Evolutionary conservation across 2,329 filamentous ascomycete species (phyloP).

Genomic region (Stemphylium beticola): DNA sequence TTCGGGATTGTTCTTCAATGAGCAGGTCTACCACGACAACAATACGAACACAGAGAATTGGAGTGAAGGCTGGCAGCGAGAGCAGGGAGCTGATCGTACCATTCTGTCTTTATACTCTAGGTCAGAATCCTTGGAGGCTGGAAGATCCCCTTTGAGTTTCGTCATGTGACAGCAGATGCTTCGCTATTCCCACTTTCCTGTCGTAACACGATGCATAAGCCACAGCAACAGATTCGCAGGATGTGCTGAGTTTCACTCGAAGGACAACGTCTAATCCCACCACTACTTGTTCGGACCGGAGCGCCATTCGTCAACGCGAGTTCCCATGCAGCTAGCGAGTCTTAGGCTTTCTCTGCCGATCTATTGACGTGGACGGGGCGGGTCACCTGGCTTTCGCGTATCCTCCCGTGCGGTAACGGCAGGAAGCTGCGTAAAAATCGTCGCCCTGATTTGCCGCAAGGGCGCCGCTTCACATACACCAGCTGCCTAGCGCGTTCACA

Average conservation of each 20-base stretch:
- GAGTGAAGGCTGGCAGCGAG: background rate
- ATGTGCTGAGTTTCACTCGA: slow-evolving; percentile 20
- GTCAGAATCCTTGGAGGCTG: slow-evolving; percentile 11
- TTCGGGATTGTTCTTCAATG: slow-evolving; percentile 2
- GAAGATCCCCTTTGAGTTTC: slow-evolving; percentile 9
- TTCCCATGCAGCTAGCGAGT: slow-evolving; percentile 25
- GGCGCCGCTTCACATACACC: slow-evolving; percentile 19
- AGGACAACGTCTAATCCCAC: slow-evolving; percentile 18
- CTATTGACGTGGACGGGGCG: slow-evolving; percentile 22
- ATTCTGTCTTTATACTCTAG: slow-evolving; percentile 29
- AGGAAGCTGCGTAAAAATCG: slow-evolving; percentile 16
- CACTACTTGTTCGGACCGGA: slow-evolving; percentile 26
- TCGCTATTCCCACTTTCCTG: slow-evolving; percentile 29
- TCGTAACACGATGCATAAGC: slow-evolving; percentile 25
- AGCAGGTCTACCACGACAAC: background rate
- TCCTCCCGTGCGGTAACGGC: slow-evolving; percentile 31
- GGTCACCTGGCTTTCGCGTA: slow-evolving; percentile 37
- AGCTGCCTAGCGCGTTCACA: slow-evolving; percentile 17
- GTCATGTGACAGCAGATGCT: slow-evolving; percentile 32
- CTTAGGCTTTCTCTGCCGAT: slow-evolving; percentile 30
- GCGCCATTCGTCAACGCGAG: slow-evolving; percentile 27
- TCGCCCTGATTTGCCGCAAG: slow-evolving; percentile 32
- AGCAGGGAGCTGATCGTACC: background rate
- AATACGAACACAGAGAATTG: background rate
- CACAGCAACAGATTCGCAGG: slow-evolving; percentile 23